Base-by-base conservation (phyloP, 495 filamentous ascomycete species). In the Massariosphaeria phaeospora region DNA sequence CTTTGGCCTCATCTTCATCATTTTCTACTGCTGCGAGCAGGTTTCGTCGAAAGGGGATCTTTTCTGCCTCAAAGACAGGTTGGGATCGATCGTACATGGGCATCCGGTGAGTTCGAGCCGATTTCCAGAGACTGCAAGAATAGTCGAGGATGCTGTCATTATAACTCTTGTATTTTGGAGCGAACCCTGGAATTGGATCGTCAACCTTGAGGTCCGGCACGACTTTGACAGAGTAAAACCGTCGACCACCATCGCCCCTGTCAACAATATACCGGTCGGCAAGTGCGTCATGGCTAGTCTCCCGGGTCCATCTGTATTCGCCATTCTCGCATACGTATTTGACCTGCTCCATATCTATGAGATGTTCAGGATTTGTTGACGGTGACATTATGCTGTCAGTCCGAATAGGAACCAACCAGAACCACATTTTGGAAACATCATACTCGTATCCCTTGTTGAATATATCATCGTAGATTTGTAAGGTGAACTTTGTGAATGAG, bases 391-490 rank as follows among this genome's bases (percentile, higher is more conserved):
- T 26, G 2, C 10, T 25, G 0, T 39, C 40, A 11, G 45, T 24
- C 29, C 39, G 29, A 34, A 64, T 12, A 4, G 93, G 93, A 4
- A 80, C 85, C 34, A 97, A 67, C 77, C 91, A 96, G 68, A 96
- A 98, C 0, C 89, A 82, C 64, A 94, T 84, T 13, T 82, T 79
- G 8, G 77, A 72, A 0, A 72, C 44, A 25, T 84, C 74, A 0
- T 75, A 61, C 31, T 85, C 83, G 63, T 88, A 98, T 3, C 72
- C 74, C 67, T 98, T 98, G 57, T 87, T 89, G 68, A 95, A 98
- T 0, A 96, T 70, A 64, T 96, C 88, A n/a, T 79, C 72, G 63
- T 91, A 96, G 2, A 94, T 67, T 8, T 77, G 76, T 29, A 91
- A 70, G 0, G 88, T 95, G 60, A 94, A 91, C 1, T 64, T 63